Percentiles rank a stretch among this genome's conserved stretches.
Conservation (phyloP, 208 protist species). For the Trypanosoma vivax region DNA sequence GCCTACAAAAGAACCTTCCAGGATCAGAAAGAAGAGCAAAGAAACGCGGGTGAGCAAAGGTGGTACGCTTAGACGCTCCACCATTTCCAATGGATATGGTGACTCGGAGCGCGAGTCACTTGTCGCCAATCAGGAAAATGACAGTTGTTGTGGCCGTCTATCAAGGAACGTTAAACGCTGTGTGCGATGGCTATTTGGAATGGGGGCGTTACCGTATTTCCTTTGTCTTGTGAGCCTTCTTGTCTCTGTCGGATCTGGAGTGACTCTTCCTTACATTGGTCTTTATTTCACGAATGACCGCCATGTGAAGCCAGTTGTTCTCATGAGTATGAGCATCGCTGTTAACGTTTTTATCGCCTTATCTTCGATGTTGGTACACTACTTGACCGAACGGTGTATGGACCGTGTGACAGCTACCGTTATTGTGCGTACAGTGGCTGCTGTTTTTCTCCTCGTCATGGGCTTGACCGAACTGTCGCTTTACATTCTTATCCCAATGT, state of each 20-base stretch:
- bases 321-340: constrained; percentile 27
- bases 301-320: constrained; percentile 16
- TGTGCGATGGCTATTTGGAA: constrained; percentile 2
- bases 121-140: neutral
- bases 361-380: constrained; percentile 8
- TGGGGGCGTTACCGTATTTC: constrained; percentile 36
- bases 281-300: constrained; percentile 29
- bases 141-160: neutral
- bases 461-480: neutral
- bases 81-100: too few relatives aligned
- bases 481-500: constrained; percentile 20
- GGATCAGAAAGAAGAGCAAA: too few relatives aligned
- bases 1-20: too few relatives aligned
- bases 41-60: too few relatives aligned
- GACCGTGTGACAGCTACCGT: constrained; percentile 29
- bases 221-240: constrained; percentile 40
- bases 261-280: constrained; percentile 49
- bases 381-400: constrained; percentile 12
- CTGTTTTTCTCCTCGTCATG: constrained; percentile 12
- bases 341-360: constrained; percentile 24
- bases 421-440: constrained; percentile 25
- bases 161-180: neutral
- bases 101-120: too few relatives aligned
- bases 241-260: constrained; percentile 44
- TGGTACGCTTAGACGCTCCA: too few relatives aligned